Evolutionary conservation across 768 basidiomycete species (phyloP).

Genomic region (Leucocoprinus birnbaumii): DNA sequence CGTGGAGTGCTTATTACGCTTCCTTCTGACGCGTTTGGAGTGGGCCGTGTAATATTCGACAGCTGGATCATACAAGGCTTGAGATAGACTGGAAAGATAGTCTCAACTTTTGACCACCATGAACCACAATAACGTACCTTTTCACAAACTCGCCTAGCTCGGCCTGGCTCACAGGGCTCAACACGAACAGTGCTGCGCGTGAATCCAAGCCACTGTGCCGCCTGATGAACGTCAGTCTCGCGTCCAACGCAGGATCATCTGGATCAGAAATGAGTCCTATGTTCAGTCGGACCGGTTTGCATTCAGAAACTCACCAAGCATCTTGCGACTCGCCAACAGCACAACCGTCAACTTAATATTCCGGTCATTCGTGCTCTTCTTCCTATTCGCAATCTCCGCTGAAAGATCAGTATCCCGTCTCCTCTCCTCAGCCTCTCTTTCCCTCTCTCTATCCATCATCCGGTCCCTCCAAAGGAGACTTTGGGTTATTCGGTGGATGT

Average conservation of each 20-base stretch:
- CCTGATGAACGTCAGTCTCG: constrained; percentile 82
- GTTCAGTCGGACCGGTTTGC: constrained; percentile 1
- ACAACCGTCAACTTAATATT: constrained; percentile 95
- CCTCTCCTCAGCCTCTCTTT: constrained; percentile 67
- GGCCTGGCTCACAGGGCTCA: constrained; percentile 84
- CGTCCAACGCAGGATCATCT: constrained; percentile 87
- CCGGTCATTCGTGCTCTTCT: constrained; percentile 78
- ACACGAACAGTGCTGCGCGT: constrained; percentile 88
- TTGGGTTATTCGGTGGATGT: constrained; percentile 37
- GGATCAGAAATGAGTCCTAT: constrained; percentile 3
- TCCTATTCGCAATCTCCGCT: constrained; percentile 73
- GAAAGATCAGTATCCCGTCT: constrained; percentile 74
- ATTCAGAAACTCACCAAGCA: constrained; percentile 63
- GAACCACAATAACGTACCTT: constrained; percentile 43
- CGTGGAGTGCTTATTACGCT: constrained; percentile 81
- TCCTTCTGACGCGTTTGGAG: constrained; percentile 87
- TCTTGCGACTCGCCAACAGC: constrained; percentile 80
- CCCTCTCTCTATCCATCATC: constrained; percentile 53
- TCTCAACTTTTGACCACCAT: neutral
- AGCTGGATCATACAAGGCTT: constrained; percentile 85
- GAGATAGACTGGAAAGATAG: constrained; percentile 60
- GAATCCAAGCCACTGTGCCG: constrained; percentile 88
- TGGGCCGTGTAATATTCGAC: constrained; percentile 92
- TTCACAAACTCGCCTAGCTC: constrained; percentile 89
- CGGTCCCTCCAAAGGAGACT: constrained; percentile 52